Conservation (phyloP, 441 rosid genomes). For the Dalechampia spathulata region DNA sequence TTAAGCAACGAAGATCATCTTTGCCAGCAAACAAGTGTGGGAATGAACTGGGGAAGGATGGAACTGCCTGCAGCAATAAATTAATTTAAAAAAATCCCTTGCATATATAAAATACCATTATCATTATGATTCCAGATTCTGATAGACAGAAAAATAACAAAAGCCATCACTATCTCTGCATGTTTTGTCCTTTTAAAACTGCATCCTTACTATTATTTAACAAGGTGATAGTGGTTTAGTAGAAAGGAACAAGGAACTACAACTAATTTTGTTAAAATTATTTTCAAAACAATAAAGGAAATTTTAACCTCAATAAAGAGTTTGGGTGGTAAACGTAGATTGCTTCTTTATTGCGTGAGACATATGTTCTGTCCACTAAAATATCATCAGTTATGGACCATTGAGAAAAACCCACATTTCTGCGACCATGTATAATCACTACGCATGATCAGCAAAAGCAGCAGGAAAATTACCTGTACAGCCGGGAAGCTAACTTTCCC, state of each 20-base stretch:
- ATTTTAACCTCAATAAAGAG: neutral
- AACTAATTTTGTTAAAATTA: too few relatives aligned
- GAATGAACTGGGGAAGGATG: slow-evolving; percentile 87
- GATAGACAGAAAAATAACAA: too few relatives aligned
- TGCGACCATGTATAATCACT: too few relatives aligned
- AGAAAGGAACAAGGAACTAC: neutral
- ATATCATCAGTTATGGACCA: neutral
- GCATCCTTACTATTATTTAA: neutral
- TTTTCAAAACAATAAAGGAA: too few relatives aligned
- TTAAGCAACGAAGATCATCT: slow-evolving; percentile 71
- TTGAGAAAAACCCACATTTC: too few relatives aligned
- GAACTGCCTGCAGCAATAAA: slow-evolving; percentile 61
- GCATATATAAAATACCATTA: too few relatives aligned
- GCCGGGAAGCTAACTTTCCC: slow-evolving; percentile 93
- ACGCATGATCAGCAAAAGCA: too few relatives aligned
- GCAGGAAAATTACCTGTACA: slow-evolving; percentile 47
- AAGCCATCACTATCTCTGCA: neutral
- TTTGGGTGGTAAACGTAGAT: neutral
- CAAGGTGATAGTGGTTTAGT: neutral
- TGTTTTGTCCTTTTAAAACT: neutral
- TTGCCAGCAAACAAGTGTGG: slow-evolving; percentile 71
- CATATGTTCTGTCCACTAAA: neutral
- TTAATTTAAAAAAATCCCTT: too few relatives aligned
- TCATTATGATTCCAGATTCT: too few relatives aligned
- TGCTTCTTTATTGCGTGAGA: neutral